phyloP scores from a whole-genome alignment of 345 rosid genomes.

The Citrus hindsii region DNA sequence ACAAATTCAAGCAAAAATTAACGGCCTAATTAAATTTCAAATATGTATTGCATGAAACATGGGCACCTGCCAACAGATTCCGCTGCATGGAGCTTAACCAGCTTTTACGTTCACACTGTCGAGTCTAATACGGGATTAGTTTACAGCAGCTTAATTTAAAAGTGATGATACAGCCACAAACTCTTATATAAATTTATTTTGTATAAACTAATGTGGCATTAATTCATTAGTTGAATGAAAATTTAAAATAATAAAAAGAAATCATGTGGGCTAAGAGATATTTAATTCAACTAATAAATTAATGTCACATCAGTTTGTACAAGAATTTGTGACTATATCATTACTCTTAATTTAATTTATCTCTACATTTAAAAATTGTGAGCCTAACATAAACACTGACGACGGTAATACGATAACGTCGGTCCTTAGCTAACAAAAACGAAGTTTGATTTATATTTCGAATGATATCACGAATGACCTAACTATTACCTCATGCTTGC shows the following conservation, averaged over 20 bases:
- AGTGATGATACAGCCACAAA: rapidly evolving
- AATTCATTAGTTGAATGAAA: rapidly evolving
- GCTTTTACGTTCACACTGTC: neutral
- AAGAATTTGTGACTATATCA: rapidly evolving
- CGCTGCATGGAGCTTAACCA: neutral
- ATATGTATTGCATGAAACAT: neutral
- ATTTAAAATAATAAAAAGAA: too few relatives aligned
- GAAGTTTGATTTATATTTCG: neutral
- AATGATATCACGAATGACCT: neutral
- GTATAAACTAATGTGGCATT: rapidly evolving
- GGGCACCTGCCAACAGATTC: neutral
- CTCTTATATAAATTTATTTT: rapidly evolving
- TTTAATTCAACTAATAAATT: too few relatives aligned
- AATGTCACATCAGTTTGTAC: rapidly evolving
- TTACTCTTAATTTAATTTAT: neutral
- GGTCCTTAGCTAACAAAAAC: neutral
- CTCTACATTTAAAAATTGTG: neutral
- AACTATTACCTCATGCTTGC: neutral
- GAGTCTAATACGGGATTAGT: neutral
- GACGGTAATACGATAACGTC: neutral
- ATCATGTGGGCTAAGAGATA: rapidly evolving
- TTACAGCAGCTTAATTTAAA: too few relatives aligned
- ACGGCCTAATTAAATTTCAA: too few relatives aligned
- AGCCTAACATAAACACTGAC: neutral
- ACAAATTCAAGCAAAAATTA: too few relatives aligned